Base-by-base conservation (phyloP, 257 asterid species). In the Agastache rugosa region DNA sequence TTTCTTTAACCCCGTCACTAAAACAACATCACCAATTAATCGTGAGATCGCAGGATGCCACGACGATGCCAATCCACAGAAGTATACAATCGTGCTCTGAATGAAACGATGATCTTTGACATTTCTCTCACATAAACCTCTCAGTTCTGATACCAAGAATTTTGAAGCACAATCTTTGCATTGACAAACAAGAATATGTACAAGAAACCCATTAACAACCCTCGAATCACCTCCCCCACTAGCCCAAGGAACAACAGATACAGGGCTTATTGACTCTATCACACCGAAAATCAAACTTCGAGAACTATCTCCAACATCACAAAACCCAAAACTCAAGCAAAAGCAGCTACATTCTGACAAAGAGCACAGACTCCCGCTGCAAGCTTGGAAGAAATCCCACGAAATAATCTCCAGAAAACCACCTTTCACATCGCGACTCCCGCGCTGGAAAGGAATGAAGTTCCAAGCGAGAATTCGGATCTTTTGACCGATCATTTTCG, bases 391-490 rank as follows among this genome's bases (percentile, higher is more conserved):
- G 71, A 80, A 75, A 11, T 58, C 91, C 97, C 96, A 94, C 22
- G 79, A n/a, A 70, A 94, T 83, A 27, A 94, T 92, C 84, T 94
- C 97, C 83, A 94, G 61, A 50, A 85, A 88, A 4, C 97, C 98
- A 44, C 85, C 65, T 50, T 69, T 72, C 3, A 80, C 89, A 63
- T 84, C 70, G 65, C 64, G 23, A n/a, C 20, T 64, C 41, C 65
- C 77, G 65, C 73, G 61, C 23, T 81, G 74, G 1, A 77, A 45
- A 63, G 98, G 97, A 73, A 92, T 75, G 73, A 90, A 94, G 79
- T 92, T 94, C 97, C 97, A 94, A 54, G 96, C 81, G 8, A 77
- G 69, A 72, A 89, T 44, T 39, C 69, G 84, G 44, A 90, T 82
- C 63, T 71, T 82, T 41, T 53, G 67, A 48, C 82, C 94, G 5